phyloP scores from a whole-genome alignment of 768 basidiomycete species.

The Tephrocybe sp. region DNA sequence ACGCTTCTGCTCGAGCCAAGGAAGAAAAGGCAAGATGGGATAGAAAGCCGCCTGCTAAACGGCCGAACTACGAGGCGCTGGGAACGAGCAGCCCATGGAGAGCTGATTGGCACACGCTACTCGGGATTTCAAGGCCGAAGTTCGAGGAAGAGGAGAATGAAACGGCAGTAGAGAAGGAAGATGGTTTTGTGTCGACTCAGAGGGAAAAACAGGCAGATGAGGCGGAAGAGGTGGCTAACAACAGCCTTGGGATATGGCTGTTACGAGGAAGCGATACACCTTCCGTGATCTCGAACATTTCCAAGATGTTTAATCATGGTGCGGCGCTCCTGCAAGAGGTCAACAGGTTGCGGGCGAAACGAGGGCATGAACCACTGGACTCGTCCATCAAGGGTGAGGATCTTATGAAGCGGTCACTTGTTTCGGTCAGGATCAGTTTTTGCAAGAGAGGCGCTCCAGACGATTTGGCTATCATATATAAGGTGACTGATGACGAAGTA shows the following conservation, averaged over 20 bases:
- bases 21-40: conserved; percentile 69
- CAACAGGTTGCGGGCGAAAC: conserved; percentile 59
- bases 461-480: conserved; percentile 75
- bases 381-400: conserved; percentile 33
- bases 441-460: conserved; percentile 69
- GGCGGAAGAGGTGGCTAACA: conserved; percentile 7
- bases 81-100: conserved; percentile 72
- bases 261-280: conserved; percentile 56
- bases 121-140: conserved; percentile 42
- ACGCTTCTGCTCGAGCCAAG: conserved; percentile 46
- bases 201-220: conserved; percentile 40
- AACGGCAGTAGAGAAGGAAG: conserved; percentile 14
- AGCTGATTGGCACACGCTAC: conserved; percentile 72
- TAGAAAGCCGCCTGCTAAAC: conserved; percentile 85
- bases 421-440: conserved; percentile 65
- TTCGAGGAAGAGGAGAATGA: conserved; percentile 13
- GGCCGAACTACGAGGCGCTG: conserved; percentile 66
- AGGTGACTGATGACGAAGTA: conserved; percentile 54
- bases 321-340: conserved; percentile 52
- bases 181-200: conserved; percentile 58
- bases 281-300: conserved; percentile 42
- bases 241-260: conserved; percentile 58
- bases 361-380: conserved; percentile 42
- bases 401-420: conserved; percentile 60
- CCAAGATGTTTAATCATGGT: conserved; percentile 39